These are phyloP conservation scores for Aspergillus panamensis DNA, from an alignment of 495 filamentous ascomycete species.

Conservation along the genomic window DNA sequence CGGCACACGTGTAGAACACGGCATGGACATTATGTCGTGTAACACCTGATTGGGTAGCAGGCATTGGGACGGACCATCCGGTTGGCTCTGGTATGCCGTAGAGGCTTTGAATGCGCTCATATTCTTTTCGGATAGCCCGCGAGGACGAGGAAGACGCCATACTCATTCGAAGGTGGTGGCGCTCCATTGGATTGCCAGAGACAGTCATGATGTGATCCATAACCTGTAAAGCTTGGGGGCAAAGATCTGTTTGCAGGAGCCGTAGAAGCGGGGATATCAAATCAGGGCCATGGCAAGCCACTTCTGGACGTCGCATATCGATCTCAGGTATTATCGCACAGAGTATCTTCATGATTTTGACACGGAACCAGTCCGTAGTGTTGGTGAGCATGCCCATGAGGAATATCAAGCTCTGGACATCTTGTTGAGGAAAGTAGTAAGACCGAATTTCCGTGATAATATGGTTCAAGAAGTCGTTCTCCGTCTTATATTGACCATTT, in stretches of 20 bases:
- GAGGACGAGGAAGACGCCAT: constrained; percentile 78
- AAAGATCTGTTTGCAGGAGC: constrained; percentile 88
- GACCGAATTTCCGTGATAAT: constrained; percentile 72
- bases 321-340: constrained; percentile 83
- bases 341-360: constrained; percentile 87
- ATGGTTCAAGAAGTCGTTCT: constrained; percentile 73
- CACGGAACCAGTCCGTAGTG: constrained; percentile 78
- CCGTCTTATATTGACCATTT: constrained; percentile 61
- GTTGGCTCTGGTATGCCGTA: constrained; percentile 96
- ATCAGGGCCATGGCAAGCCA: constrained; percentile 88
- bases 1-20: constrained; percentile 84
- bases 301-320: constrained; percentile 88
- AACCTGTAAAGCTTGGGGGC: constrained; percentile 83
- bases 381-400: constrained; percentile 91
- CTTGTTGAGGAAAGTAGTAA: constrained; percentile 77
- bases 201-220: constrained; percentile 94
- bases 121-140: constrained; percentile 83
- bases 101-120: constrained; percentile 86
- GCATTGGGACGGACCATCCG: constrained; percentile 94
- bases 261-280: constrained; percentile 90
- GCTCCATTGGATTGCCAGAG: constrained; percentile 87
- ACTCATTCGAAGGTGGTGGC: constrained; percentile 92
- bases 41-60: constrained; percentile 76
- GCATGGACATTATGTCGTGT: constrained; percentile 93
- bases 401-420: constrained; percentile 82